Percentiles rank a stretch among this genome's conserved stretches.
Evolutionary conservation across 2,329 filamentous ascomycete genomes (phyloP).

Genomic region (Sphaceloma murrayae): DNA sequence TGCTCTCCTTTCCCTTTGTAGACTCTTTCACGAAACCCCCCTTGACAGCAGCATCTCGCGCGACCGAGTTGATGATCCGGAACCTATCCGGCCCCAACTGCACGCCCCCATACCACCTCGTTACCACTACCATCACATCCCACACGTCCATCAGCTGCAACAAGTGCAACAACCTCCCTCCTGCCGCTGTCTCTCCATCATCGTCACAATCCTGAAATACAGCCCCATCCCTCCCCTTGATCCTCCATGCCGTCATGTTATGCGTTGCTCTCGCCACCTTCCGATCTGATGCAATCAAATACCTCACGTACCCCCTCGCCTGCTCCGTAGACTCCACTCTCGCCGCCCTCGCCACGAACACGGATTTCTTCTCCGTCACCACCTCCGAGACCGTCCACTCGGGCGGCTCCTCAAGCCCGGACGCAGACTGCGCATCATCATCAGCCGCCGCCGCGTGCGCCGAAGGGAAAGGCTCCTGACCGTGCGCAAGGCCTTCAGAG

Average conservation of each 20-base stretch:
- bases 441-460: conserved; percentile 10
- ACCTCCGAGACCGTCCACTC: conserved; percentile 69
- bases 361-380: conserved; percentile 72
- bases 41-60: conserved; percentile 71
- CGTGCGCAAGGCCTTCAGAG: conserved; percentile 25
- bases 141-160: conserved; percentile 93
- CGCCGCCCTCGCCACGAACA: conserved; percentile 73
- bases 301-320: conserved; percentile 60
- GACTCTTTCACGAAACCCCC: conserved; percentile 58
- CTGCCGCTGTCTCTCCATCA: conserved; percentile 89
- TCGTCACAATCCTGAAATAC: conserved; percentile 88
- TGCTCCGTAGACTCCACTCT: conserved; percentile 59
- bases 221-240: conserved; percentile 46
- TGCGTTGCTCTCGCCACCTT: conserved; percentile 81
- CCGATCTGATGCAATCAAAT: conserved; percentile 73
- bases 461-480: conserved; percentile 24
- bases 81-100: conserved; percentile 84
- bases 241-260: conserved; percentile 92
- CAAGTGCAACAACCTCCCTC: conserved; percentile 72
- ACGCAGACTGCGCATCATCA: conserved; percentile 27
- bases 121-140: conserved; percentile 87
- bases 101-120: conserved; percentile 89
- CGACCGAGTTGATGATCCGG: conserved; percentile 76
- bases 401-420: conserved; percentile 35
- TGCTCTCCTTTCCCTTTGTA: conserved; percentile 24